phyloP scores from a whole-genome alignment of 2,329 filamentous ascomycete species.

The Fusarium oxysporum region DNA sequence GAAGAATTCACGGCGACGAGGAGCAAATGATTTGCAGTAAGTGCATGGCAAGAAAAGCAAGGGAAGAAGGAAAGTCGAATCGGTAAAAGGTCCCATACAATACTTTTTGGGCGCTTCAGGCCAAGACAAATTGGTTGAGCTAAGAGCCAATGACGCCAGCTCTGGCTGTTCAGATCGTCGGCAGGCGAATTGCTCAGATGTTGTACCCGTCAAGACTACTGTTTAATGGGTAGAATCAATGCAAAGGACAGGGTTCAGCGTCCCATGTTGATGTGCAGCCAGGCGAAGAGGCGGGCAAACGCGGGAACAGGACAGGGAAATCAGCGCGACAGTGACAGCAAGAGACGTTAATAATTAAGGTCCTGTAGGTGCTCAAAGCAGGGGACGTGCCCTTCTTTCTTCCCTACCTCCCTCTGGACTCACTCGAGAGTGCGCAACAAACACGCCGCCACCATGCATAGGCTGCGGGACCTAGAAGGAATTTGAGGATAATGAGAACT shows the following conservation, averaged over 20 bases:
- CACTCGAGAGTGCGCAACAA: constrained; percentile 13
- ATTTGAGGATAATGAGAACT: constrained; percentile 5
- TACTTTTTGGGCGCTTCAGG: constrained; percentile 16
- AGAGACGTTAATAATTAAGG: background rate
- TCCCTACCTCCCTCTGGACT: background rate
- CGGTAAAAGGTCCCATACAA: constrained; percentile 5
- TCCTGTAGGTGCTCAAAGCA: constrained; percentile 3
- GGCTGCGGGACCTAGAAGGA: constrained; percentile 4
- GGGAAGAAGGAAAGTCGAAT: constrained; percentile 14
- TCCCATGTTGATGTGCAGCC: constrained; percentile 14
- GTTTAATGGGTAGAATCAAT: constrained; percentile 26
- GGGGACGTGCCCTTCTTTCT: constrained; percentile 18
- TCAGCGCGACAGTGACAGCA: background rate
- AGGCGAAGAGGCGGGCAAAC: constrained; percentile 32
- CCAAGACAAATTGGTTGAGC: constrained; percentile 39
- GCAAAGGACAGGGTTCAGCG: constrained; percentile 33
- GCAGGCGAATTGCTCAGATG: constrained; percentile 42
- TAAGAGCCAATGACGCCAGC: constrained; percentile 43
- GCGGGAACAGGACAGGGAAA: constrained; percentile 18
- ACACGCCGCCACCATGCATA: constrained; percentile 18
- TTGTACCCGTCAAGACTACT: constrained; percentile 36
- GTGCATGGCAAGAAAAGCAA: background rate
- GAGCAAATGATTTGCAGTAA: constrained; percentile 28
- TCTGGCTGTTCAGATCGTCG: constrained; percentile 44
- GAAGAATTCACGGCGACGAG: constrained; percentile 15